Percentiles rank a stretch among this genome's conserved stretches.
Conservation (phyloP, 352 stramenopile species). For the Halophytophthora polymorphica region DNA sequence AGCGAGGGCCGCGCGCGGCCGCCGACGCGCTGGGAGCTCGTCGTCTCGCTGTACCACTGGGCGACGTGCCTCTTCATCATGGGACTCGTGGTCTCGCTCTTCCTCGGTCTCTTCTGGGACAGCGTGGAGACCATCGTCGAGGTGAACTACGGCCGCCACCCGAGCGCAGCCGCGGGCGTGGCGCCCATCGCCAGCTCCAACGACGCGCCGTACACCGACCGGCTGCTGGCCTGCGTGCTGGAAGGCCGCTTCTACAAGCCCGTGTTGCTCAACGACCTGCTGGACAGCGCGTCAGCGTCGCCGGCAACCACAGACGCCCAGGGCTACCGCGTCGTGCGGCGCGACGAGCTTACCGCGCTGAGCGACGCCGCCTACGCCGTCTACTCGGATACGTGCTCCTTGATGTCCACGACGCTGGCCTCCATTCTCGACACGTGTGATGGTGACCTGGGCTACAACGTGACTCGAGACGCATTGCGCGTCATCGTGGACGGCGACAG, state of each 20-base stretch:
- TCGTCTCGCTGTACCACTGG: conserved; percentile 24
- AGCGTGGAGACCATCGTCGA: neutral
- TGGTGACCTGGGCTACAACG: too few relatives aligned
- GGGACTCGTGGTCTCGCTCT: conserved; percentile 23
- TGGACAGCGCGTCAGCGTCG: conserved; percentile 11
- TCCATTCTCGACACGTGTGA: conserved; percentile 28
- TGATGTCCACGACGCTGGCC: conserved; percentile 24
- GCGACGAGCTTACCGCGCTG: conserved; percentile 7
- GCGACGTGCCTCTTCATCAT: conserved; percentile 26
- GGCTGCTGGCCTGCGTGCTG: conserved; percentile 40
- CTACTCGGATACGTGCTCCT: conserved; percentile 23
- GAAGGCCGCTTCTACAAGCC: conserved; percentile 35
- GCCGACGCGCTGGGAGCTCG: neutral
- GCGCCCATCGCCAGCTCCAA: conserved; percentile 30
- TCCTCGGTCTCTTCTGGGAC: conserved; percentile 31
- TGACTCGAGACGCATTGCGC: conserved; percentile 16
- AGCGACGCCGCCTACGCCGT: conserved; percentile 12
- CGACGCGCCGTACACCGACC: conserved; percentile 49
- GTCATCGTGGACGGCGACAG: conserved; percentile 23
- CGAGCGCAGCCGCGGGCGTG: conserved; percentile 12
- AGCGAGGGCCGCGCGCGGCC: too few relatives aligned
- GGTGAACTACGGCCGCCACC: conserved; percentile 15
- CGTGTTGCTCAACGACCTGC: conserved; percentile 28
- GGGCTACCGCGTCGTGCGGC: conserved; percentile 24
- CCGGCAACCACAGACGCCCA: conserved; percentile 3